Base-by-base conservation (phyloP, 768 basidiomycete species). In the Rossbeevera mucosa region DNA sequence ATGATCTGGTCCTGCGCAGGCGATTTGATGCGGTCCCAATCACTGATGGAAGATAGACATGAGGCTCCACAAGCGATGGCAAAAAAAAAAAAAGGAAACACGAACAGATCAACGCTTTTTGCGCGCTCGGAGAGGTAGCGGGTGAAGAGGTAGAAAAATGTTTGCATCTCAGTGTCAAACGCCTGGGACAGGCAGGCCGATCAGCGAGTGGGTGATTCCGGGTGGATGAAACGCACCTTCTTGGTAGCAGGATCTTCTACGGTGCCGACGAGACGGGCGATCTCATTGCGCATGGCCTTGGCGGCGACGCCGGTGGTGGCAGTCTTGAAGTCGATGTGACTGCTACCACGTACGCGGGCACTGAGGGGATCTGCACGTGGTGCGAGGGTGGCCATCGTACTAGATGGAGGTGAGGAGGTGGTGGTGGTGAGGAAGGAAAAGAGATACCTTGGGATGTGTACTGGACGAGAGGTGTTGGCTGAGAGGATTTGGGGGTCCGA, bases 201-300 rank as follows among this genome's bases (percentile, higher is more conserved):
- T 67, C 53, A 55, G 56, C 36, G 51, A 46, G 54, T 38, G 53
- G n/a, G 42, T 42, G 44, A 33, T 52, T 22, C 49, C 14, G 50
- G 13, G 41, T 14, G 24, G 18, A 24, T 40, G 40, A 20, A 33
- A 62, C 57, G 49, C 51, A 91, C 94, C 86, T 88, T 91, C 76
- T 88, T 90, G 51, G 88, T 86, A 36, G 77, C 68, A 26, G 82
- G 78, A 58, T 97, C 90, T 57, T 82, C 77, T 66, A 95, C 89
- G 56, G 86, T 86, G 67, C 79, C 76, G 65, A 97, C 92, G 79
- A 99, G 89, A 66, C 83, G 83, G 71, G 88, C 88, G 74, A 99
- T 87, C 77, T 98, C 96, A 69, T 97, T 96, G 77, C 93, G 86
- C 95, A 97, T 97, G 51, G 93, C 79, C 77, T 96, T 97, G 60